phyloP scores from a whole-genome alignment of 2,329 filamentous ascomycete genomes.

The Beauveria varroae region DNA sequence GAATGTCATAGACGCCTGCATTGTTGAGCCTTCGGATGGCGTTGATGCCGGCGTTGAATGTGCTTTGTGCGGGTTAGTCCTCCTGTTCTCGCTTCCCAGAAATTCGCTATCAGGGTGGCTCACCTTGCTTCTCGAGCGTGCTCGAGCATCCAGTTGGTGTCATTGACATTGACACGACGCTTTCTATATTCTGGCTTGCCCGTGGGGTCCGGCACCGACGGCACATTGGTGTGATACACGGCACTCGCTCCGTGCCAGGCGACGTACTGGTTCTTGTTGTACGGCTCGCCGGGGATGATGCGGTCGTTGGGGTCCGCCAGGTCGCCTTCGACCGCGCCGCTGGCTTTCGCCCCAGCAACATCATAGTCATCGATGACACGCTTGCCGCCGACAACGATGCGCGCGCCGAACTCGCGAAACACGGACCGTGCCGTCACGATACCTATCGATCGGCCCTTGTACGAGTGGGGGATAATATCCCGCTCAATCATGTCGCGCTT shows the following conservation, averaged over 20 bases:
- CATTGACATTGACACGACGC: slow-evolving; percentile 79
- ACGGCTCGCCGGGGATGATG: slow-evolving; percentile 70
- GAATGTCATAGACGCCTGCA: slow-evolving; percentile 80
- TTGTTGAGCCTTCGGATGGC: slow-evolving; percentile 61
- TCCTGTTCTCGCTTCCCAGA: not conserved
- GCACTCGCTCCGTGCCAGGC: slow-evolving; percentile 96
- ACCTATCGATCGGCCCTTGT: slow-evolving; percentile 95
- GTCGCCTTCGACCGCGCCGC: slow-evolving; percentile 80
- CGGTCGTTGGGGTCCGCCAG: slow-evolving; percentile 84
- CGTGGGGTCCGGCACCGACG: slow-evolving; percentile 65
- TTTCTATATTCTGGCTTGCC: slow-evolving; percentile 78
- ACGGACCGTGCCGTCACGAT: slow-evolving; percentile 95
- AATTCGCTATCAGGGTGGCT: slow-evolving; percentile 1
- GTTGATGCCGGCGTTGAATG: slow-evolving; percentile 73
- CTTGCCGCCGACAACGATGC: slow-evolving; percentile 86
- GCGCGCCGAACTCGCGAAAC: slow-evolving; percentile 90
- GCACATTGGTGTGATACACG: slow-evolving; percentile 81
- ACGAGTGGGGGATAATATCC: slow-evolving; percentile 93
- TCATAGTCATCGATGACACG: slow-evolving; percentile 87
- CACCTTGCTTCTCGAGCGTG: slow-evolving; percentile 89
- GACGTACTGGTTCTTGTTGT: slow-evolving; percentile 98
- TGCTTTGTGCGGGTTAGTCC: slow-evolving; percentile 41
- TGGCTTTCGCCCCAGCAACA: slow-evolving; percentile 63
- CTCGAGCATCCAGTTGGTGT: slow-evolving; percentile 94
- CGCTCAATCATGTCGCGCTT: slow-evolving; percentile 94